These are phyloP conservation scores for Sphagnum tenellum DNA, from an alignment of 225 moss, liverwort and hornwort species.

Conservation along the genomic window DNA sequence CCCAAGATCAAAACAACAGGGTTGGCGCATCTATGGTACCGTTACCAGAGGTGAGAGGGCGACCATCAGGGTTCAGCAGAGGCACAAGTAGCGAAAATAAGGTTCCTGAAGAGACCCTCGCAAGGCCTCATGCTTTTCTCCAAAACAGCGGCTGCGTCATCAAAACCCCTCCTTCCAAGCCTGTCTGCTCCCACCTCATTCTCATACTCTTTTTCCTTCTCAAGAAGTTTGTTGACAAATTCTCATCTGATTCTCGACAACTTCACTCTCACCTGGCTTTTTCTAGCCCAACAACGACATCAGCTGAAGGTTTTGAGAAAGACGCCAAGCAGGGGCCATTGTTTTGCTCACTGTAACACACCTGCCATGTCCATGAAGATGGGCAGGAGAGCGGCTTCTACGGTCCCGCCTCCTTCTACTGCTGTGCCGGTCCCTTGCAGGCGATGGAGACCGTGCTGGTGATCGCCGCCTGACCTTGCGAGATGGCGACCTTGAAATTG, in stretches of 20 bases:
- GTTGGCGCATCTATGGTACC: conserved; percentile 83
- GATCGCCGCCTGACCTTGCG: conserved; percentile 82
- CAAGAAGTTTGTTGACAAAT: conserved; percentile 22
- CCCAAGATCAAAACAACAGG: conserved; percentile 73
- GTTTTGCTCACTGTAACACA: conserved; percentile 89
- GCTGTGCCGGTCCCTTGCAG: conserved; percentile 71
- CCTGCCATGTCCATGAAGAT: conserved; percentile 83
- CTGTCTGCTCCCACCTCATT: conserved; percentile 94
- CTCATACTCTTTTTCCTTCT: conserved; percentile 49
- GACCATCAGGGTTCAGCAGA: conserved; percentile 65
- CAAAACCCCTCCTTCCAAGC: conserved; percentile 78
- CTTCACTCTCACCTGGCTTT: conserved; percentile 53
- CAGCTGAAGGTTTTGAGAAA: conserved; percentile 24
- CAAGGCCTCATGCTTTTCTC: conserved; percentile 86
- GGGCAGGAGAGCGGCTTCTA: conserved; percentile 97
- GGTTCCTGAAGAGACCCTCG: conserved; percentile 75
- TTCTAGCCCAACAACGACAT: conserved; percentile 62
- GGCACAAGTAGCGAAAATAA: conserved; percentile 87
- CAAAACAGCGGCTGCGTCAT: conserved; percentile 84
- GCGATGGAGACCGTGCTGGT: conserved; percentile 71
- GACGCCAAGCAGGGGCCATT: conserved; percentile 49
- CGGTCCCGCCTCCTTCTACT: conserved; percentile 89
- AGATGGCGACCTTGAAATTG: conserved; percentile 91
- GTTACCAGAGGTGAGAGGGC: conserved; percentile 90
- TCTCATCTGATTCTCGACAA: conserved; percentile 54